Evolutionary conservation across 768 basidiomycete species (phyloP).

Genomic region (Boletus sp.): DNA sequence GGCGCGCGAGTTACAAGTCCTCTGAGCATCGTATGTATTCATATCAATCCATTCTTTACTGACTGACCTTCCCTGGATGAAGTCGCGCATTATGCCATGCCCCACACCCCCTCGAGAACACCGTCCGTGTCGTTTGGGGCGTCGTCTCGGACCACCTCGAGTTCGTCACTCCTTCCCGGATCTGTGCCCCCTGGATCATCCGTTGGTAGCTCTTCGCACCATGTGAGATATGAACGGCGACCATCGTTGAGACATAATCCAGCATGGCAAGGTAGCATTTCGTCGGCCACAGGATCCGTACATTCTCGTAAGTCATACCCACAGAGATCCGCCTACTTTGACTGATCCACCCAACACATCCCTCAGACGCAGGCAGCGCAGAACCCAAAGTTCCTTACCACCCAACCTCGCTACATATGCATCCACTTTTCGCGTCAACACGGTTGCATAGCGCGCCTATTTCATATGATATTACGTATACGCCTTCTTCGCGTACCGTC

Average conservation of each 20-base stretch:
- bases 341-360: conserved; percentile 5
- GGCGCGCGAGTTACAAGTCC: conserved; percentile 44
- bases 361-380: conserved; percentile 21
- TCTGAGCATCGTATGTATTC: conserved; percentile 45
- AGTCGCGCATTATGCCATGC: conserved; percentile 34
- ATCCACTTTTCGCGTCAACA: conserved; percentile 59
- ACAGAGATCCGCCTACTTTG: not conserved
- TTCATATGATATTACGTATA: conserved; percentile 55
- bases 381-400: conserved; percentile 23
- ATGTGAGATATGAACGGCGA: conserved; percentile 39
- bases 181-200: conserved; percentile 39
- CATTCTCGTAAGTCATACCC: conserved; percentile 39
- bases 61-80: not conserved
- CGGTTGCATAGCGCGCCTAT: conserved; percentile 59
- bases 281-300: conserved; percentile 38
- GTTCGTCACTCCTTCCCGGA: conserved; percentile 45
- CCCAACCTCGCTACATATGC: conserved; percentile 51
- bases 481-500: conserved; percentile 57
- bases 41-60: not conserved
- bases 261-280: conserved; percentile 44
- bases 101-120: conserved; percentile 29
- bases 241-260: conserved; percentile 48
- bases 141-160: conserved; percentile 54
- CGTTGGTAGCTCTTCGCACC: conserved; percentile 40
- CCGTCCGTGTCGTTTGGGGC: conserved; percentile 34